A percentile compares a stretch with the other conserved stretches of the same genome.
Evolutionary conservation across 1,284 basidiomycete genomes (phyloP).

Genomic region (Ceratobasidium sp.): DNA sequence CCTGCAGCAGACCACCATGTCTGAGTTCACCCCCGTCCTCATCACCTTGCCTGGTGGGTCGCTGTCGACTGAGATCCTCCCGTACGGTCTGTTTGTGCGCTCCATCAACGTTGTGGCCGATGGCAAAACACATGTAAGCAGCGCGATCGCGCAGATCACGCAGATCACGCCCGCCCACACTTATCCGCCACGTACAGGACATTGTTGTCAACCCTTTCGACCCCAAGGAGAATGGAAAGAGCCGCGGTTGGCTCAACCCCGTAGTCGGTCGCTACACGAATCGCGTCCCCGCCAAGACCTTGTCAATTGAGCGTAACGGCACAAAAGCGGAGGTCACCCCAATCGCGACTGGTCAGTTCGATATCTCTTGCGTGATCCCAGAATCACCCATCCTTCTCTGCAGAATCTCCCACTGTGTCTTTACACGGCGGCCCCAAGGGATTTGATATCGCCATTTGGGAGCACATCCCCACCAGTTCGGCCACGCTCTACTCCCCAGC

Average conservation of each 20-base stretch:
- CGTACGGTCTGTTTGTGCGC: conserved; percentile 71
- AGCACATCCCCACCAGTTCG: conserved; percentile 50
- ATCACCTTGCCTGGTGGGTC: conserved; percentile 39
- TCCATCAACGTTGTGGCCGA: conserved; percentile 70
- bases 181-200: conserved; percentile 60
- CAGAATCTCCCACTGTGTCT: conserved; percentile 70
- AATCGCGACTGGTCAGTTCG: conserved; percentile 62
- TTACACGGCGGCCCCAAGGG: conserved; percentile 75
- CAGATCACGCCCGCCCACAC: background rate
- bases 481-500: conserved; percentile 63
- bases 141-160: background rate
- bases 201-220: conserved; percentile 76
- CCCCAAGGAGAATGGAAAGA: conserved; percentile 63
- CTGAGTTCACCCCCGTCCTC: conserved; percentile 38
- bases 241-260: conserved; percentile 67
- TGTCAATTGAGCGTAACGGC: conserved; percentile 65
- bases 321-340: conserved; percentile 62
- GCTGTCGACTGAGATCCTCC: conserved; percentile 45
- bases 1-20: conserved; percentile 17
- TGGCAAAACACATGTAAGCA: conserved; percentile 61
- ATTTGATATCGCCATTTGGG: conserved; percentile 62
- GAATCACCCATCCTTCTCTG: conserved; percentile 26
- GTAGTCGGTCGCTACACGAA: conserved; percentile 77
- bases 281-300: conserved; percentile 69
- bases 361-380: background rate